Evolutionary conservation across 495 filamentous ascomycete species (phyloP), one percentile per base, ranked within the genome.

Genomic region (Filosporella fistucella): DNA sequence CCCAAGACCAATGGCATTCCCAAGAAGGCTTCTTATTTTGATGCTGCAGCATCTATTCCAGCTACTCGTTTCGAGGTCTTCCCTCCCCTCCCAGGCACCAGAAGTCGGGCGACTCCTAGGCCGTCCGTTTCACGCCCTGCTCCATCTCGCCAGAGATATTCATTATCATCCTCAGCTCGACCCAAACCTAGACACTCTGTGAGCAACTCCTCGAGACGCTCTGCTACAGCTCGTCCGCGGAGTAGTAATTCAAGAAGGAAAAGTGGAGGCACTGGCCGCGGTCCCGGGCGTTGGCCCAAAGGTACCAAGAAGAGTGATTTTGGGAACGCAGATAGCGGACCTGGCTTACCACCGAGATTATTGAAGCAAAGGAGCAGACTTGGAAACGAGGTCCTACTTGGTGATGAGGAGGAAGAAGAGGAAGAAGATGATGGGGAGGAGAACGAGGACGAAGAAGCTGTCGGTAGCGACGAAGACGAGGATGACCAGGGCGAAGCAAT

Each of bases 21-120:
- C 4, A 59, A 53, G 24, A 53, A 52, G 16, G 18, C 36, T 1
- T 40, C 52, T 6, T 59, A 55, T 34, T 59, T 46, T 22, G 56
- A 59, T 34, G 41, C 66, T 16, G 63, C 67, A 20, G 59, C 60
- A 12, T 67, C 71, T 30, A 89, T 96, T 39, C 88, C 89, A 0
- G 75, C 86, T 1, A 83, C 76, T 25, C 76, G 89, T 48, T 96
- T 93, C 63, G 86, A 94, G 57, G 80, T 95, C 37, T 91, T 85
- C 58, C 90, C 90, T 29, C 85, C 86, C 2, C 69, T 89, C n/a
- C 84, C 80, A 7, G 58, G 54, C 14, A 47, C 63, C 2, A 60
- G 60, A 29, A 58, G 39, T 51, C 60, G 50, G n/a, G 29, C 51
- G 4, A 51, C 60, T 14, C 61, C 54, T 25, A 36, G 50, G 25